Evolutionary conservation across 345 rosid species (phyloP), one percentile per base, ranked within the genome.

Genomic region (Carallia pectinifolia): DNA sequence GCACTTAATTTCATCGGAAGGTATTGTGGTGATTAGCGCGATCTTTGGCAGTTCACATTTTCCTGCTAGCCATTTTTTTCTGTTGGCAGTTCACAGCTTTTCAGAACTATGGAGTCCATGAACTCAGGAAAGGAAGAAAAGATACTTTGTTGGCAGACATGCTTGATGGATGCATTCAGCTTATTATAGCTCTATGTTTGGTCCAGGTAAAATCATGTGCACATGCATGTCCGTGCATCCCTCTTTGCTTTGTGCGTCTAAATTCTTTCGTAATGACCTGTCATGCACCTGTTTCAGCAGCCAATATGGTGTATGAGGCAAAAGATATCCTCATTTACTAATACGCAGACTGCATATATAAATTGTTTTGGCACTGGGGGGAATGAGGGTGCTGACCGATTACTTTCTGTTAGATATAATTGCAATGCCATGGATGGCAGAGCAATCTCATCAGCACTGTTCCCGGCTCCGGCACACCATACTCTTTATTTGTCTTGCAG

Each of bases 181-280:
- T 71, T 76, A 77, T 55, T 82, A 80, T 71, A 83, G 76, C 68
- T 72, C 90, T 60, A 89, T 97, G 98, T 91, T 60, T 6, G 70
- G 23, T 73, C 66, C 44, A 36, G 55, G n/a, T 60, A 8, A 37
- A 37, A 7, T 37, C 39, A 37, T 6, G 39, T 0, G 39, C 39
- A 67, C n/a, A n/a, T 62, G 53, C 58, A 47, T 7, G 9, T 31
- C 52, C 47, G 6, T 66, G 53, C 12, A 7, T 39, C 44, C 44
- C 44, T 39, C 12, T 53, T 38, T 27, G 10, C 31, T 2, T 33
- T 15, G 39, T 33, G 7, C n/a, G 59, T 6, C 36, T 48, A 53
- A 40, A 39, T 62, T 69, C 19, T 65, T 48, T 62, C 70, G 58
- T 67, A 8, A 64, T 23, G 47, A 47, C 4, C 71, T 44, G 34